Evolutionary conservation across 345 rosid genomes (phyloP), one percentile per base, ranked within the genome.

Genomic region (Triadica sebifera): DNA sequence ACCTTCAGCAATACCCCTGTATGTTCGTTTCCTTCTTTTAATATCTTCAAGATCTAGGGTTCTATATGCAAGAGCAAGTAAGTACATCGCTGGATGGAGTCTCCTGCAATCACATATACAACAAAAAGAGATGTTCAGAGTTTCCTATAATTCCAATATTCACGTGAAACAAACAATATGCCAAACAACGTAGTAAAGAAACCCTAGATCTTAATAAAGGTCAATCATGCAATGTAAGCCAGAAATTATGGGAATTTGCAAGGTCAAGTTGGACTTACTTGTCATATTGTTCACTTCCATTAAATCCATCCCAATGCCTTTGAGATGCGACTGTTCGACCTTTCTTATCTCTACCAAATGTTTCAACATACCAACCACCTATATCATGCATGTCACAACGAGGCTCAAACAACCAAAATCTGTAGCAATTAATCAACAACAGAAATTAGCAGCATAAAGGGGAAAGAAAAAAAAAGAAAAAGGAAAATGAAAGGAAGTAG

Each of bases 341-440:
- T 79, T 87, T 92, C 83, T 87, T 83, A 79, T 92, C 96, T 85
- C 87, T 85, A 47, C 93, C 97, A 75, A 80, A 92, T 77, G 99
- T 92, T 86, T 94, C 99, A 75, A 94, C 67, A 81, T 94, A 94
- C 98, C 98, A 94, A 77, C 98, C 98, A 67, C 98, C 98, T 59
- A 89, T 85, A 68, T 92, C 94, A 81, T 94, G 99, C 86, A 84
- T 77, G 73, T 82, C 86, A 82, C 97, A 92, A 56, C 99, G 95
- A 67, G 98, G 96, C 85, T 92, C 96, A 70, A 94, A 94, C 86
- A 94, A 82, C 98, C 98, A 94, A 87, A 88, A 92, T 79, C 97
- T 92, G 91, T 73, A 70, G 66, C 59, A 80, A 72, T 4, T 67
- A 47, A 69, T 53, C 72, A 76, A 38, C 22, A 43, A 71, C 69